Conservation (phyloP, 2,329 filamentous ascomycete genomes). For the Pseudogymnoascus sp. region DNA sequence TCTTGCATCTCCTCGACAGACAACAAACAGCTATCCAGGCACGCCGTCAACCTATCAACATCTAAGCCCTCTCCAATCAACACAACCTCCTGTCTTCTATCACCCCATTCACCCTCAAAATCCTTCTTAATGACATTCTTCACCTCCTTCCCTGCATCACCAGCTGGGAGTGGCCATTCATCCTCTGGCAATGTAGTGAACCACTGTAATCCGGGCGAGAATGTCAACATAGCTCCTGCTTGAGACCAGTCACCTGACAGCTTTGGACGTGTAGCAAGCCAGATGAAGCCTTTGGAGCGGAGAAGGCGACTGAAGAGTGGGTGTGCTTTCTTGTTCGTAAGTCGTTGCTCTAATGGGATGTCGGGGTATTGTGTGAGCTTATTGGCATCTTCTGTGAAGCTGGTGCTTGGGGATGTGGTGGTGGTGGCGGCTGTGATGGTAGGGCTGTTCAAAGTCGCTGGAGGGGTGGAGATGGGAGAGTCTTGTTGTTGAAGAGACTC, state of each 20-base stretch:
- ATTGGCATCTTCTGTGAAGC: conserved; percentile 21
- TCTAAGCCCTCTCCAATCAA: conserved; percentile 64
- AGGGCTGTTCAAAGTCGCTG: neutral
- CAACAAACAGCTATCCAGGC: conserved; percentile 55
- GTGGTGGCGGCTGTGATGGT: neutral
- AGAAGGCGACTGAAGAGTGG: conserved; percentile 33
- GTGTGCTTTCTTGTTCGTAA: conserved; percentile 33
- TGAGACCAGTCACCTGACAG: conserved; percentile 39
- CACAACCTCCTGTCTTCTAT: conserved; percentile 63
- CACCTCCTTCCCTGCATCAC: neutral
- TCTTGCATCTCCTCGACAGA: conserved; percentile 50
- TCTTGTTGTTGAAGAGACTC: neutral
- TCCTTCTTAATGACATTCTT: neutral
- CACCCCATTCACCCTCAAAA: conserved; percentile 47
- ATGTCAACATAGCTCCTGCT: conserved; percentile 37
- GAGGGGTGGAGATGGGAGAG: neutral
- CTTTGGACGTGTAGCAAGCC: conserved; percentile 35
- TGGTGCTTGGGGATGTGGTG: neutral
- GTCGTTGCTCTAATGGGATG: conserved; percentile 24
- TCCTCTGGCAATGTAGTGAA: conserved; percentile 10
- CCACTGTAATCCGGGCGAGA: conserved; percentile 14
- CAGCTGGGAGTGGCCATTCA: neutral
- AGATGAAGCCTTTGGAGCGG: conserved; percentile 39
- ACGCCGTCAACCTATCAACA: conserved; percentile 39
- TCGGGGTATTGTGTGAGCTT: conserved; percentile 29